Evolutionary conservation across 441 rosid species (phyloP).

Genomic region (Breynia disticha): DNA sequence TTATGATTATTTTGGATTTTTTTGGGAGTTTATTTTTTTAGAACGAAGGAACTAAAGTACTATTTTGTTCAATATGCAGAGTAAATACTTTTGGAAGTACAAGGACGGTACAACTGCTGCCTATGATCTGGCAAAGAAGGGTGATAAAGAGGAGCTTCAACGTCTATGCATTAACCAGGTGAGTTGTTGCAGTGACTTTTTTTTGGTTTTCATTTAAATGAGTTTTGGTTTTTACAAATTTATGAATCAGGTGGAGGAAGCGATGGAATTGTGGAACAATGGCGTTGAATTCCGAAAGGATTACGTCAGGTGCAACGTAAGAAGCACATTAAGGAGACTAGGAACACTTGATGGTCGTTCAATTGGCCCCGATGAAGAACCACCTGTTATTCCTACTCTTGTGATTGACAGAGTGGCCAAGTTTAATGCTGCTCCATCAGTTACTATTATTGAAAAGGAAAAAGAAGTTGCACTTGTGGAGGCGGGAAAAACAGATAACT

Average conservation of each 20-base stretch:
- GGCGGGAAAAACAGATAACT: background rate
- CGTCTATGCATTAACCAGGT: slow-evolving; percentile 62
- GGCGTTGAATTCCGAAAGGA: slow-evolving; percentile 56
- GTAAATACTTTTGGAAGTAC: slow-evolving; percentile 43
- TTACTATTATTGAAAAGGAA: slow-evolving; percentile 21
- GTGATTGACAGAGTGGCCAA: slow-evolving; percentile 30
- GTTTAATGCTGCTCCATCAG: slow-evolving; percentile 21
- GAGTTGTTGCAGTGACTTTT: slow-evolving; percentile 11
- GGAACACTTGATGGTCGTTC: slow-evolving; percentile 80
- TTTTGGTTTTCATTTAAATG: background rate
- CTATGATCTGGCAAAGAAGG: slow-evolving; percentile 46
- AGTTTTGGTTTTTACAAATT: slow-evolving; percentile 15
- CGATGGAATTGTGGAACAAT: slow-evolving; percentile 63
- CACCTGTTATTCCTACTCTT: slow-evolving; percentile 33
- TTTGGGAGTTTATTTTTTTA: no score
- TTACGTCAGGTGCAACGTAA: slow-evolving; percentile 47
- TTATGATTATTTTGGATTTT: no score
- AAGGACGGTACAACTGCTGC: slow-evolving; percentile 53
- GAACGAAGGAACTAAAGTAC: no score
- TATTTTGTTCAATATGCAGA: slow-evolving; percentile 36
- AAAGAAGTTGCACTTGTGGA: slow-evolving; percentile 13
- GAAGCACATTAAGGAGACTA: slow-evolving; percentile 60
- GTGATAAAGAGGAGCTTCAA: slow-evolving; percentile 47
- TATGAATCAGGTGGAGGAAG: slow-evolving; percentile 49
- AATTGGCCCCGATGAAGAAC: slow-evolving; percentile 72